Base-by-base conservation (phyloP, 2,329 filamentous ascomycete species). In the Hypocreales sp. region DNA sequence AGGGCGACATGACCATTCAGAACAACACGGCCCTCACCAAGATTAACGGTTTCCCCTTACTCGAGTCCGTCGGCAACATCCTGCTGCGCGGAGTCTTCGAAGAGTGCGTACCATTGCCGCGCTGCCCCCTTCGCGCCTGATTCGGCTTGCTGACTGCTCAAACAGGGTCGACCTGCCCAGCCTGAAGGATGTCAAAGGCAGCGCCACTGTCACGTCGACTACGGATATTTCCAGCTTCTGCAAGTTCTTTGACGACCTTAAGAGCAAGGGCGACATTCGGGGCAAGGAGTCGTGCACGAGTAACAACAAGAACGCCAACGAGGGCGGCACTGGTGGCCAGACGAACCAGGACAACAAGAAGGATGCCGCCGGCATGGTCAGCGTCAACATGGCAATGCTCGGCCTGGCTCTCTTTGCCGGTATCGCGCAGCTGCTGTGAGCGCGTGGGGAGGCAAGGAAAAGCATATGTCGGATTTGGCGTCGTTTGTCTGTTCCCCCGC, bases 71-170 rank as follows among this genome's bases (percentile, higher is more conserved):
- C 32, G 87, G 86, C 58, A 83, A 82, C 44, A 64, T 95, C 47
- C 77, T 83, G 52, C 72, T 93, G 52, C 74, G 75, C 43, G 90
- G 90, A 45, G 79, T 73, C 61, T 92, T 94, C 55, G 67, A 72
- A 36, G 63, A 69, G 83, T 92, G 67, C 64, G 81, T 70, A 12
- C 10, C 2, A n/a, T n/a, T 9, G 2, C 7, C 26, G 12, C 8
- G 11, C 7, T 20, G 18, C 10, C 7, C 18, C 10, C 18, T 20
- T 20, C 10, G 10, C 18, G 7, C 10, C 10, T 10, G 18, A 7
- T 8, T 17, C 10, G 27, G n/a, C 12, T 29, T 20, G 23, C 19
- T 10, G 8, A 27, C 24, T 22, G 23, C 10, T 6, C 17, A 10
- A 7, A n/a, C 19, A 92, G 83, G 33, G 73, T 90, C 39, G 48